Base-by-base conservation (phyloP, 1,284 basidiomycete species). In the Cutaneotrichosporon sp. region DNA sequence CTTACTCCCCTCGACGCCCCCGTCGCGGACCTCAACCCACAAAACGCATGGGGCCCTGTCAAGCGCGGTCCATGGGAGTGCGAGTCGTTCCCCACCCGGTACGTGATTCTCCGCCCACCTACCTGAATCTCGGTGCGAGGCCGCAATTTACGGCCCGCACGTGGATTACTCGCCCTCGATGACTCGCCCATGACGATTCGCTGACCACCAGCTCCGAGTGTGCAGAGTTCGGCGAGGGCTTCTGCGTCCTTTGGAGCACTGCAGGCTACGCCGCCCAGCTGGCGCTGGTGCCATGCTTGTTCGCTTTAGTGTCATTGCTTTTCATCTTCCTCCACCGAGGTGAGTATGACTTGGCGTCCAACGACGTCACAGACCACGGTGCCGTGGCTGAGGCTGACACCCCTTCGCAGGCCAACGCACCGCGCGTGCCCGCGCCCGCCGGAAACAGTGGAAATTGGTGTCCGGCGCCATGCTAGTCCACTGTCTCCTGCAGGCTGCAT, bases 381-480 rank as follows among this genome's bases (percentile, higher is more conserved):
- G 20, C 22, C 44, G 8, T 25, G 12, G 3, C 10, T 10, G 3
- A 26, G 14, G 25, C 47, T 49, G 20, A 49, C 47, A 46, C 27
- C 29, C 48, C 14, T 31, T n/a, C n/a, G n/a, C n/a, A 70, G 67
- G 71, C 16, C 61, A 71, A 31, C 59, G 68, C 16, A 67, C 66
- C 4, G 68, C 68, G n/a, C 58, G 74, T 39, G 74, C 72, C 5
- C 62, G 65, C 46, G 70, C 72, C 5, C 57, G 74, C 25, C 52
- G 68, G 54, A 65, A 72, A 38, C 71, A 73, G 34, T 75, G 74
- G 74, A 74, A 74, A 59, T 65, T 75, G 29, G 72, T 75, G 9
- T 73, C 71, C 0, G 68, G 61, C 11, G 68, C 72, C 2, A 74
- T 73, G 71, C 46, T 65, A 22, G 67, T 74, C 16, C 74, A 75